Evolutionary conservation across 225 moss, liverwort and hornwort species (phyloP), one percentile per base, ranked within the genome.

Genomic region (Physcomitrium patens): DNA sequence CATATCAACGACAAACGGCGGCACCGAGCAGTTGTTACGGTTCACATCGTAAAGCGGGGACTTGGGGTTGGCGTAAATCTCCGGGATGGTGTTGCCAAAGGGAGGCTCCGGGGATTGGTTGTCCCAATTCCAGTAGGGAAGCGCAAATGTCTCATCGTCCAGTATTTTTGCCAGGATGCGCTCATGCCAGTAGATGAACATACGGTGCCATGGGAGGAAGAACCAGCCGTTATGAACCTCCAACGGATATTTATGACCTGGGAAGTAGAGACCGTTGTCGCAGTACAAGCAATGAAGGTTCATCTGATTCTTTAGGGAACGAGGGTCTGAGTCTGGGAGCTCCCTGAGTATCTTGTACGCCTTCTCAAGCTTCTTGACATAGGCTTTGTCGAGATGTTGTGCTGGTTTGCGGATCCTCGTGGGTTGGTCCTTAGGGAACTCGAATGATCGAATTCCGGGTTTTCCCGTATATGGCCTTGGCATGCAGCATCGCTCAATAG

Each of bases 351-450:
- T 37, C 7, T 37, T 37, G 31, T 37, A 37, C 7, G 31, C 31
- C 7, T 37, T 37, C 31, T 37, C 31, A 7, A 37, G 31, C 31
- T 37, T 37, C 5, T 37, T 52, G 46, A 19, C 8, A 14, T 3
- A 9, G 60, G 48, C 19, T 50, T 20, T 13, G 72, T 75, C 75
- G 13, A 75, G 28, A 22, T 56, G 56, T 8, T 75, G 75, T 10
- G 57, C 75, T 43, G 75, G 65, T 26, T 45, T 41, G 11, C 75
- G 26, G 18, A 65, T 67, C 22, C 67, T 41, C 58, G 63, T 66
- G 7, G 75, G 67, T 18, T 66, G 74, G 74, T 19, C 53, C 15
- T 10, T 15, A 14, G 52, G 20, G 53, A 37, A 43, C 11, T 51
- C 16, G 53, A 64, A 74, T 14, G 27, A 53, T 1, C 14, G 64